These are phyloP conservation scores for Buddleja alternifolia DNA, from an alignment of 257 asterid species.

Conservation along the genomic window DNA sequence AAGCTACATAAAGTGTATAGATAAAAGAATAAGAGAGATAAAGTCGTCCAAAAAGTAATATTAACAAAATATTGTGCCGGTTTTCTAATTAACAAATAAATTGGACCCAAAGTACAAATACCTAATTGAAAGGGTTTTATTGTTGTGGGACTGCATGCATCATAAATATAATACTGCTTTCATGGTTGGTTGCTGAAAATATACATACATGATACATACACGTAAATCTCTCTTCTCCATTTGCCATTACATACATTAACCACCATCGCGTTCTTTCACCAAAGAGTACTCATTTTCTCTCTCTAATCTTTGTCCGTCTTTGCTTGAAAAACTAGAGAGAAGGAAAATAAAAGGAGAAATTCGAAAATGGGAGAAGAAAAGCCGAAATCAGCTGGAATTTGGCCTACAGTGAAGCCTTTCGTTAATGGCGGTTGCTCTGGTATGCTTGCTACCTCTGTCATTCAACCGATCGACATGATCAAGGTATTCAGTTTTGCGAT, in stretches of 20 bases:
- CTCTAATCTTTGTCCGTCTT: constrained; percentile 7
- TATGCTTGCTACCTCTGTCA: constrained; percentile 95
- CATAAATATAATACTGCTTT: no score
- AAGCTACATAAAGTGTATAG: no score
- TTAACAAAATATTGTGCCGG: neutral
- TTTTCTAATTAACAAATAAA: constrained; percentile 4
- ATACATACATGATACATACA: neutral
- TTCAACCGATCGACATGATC: constrained; percentile 96
- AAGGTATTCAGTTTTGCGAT: constrained; percentile 52
- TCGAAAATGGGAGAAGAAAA: constrained; percentile 68
- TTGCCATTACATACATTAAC: constrained; percentile 26
- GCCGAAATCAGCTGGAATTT: constrained; percentile 71
- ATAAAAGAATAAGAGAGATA: no score
- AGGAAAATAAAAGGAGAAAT: constrained; percentile 8
- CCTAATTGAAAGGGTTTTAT: neutral
- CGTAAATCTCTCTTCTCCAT: neutral
- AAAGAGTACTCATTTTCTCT: constrained; percentile 17
- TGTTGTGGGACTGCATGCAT: neutral
- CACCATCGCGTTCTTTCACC: constrained; percentile 38
- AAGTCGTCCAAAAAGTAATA: neutral
- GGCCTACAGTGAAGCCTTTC: constrained; percentile 91
- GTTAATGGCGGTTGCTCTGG: constrained; percentile 92
- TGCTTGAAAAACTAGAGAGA: constrained; percentile 30
- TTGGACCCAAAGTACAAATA: constrained; percentile 1
- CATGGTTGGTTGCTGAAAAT: neutral